These are phyloP conservation scores for Rhodotorula sp. DNA, from an alignment of 1,284 basidiomycete species.

Conservation along the genomic window DNA sequence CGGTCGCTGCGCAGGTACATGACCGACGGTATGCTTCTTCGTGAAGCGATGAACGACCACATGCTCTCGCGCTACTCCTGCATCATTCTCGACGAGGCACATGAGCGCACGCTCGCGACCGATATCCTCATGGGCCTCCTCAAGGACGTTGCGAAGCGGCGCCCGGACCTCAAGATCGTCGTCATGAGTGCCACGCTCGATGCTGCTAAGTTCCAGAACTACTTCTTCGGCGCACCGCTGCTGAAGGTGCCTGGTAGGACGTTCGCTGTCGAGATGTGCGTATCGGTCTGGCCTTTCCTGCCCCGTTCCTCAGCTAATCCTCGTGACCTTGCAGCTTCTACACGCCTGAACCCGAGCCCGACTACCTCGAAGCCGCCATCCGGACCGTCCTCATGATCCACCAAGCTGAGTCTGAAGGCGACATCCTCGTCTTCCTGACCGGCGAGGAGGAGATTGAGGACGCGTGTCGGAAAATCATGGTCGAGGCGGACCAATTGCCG, in stretches of 20 bases:
- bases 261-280: slow-evolving; percentile 78
- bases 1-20: slow-evolving; percentile 65
- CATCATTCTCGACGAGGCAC: slow-evolving; percentile 97
- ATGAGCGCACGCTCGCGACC: slow-evolving; percentile 96
- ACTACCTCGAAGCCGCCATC: slow-evolving; percentile 97
- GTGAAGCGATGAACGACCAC: slow-evolving; percentile 97
- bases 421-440: slow-evolving; percentile 91
- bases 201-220: slow-evolving; percentile 93
- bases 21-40: slow-evolving; percentile 95
- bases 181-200: slow-evolving; percentile 99
- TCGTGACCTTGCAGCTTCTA: slow-evolving; percentile 61
- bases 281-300: neutral
- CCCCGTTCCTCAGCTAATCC: neutral
- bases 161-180: slow-evolving; percentile 91
- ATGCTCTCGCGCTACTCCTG: slow-evolving; percentile 86
- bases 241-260: slow-evolving; percentile 96
- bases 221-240: slow-evolving; percentile 86
- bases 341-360: slow-evolving; percentile 90
- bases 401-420: slow-evolving; percentile 89
- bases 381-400: slow-evolving; percentile 97
- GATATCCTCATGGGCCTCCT: slow-evolving; percentile 96
- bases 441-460: slow-evolving; percentile 99
- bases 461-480: slow-evolving; percentile 86
- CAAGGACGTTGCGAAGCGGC: slow-evolving; percentile 71
- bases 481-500: slow-evolving; percentile 81